These are phyloP conservation scores for Warburgia ugandensis DNA, from an alignment of 164 flowering plant genomes.

Conservation along the genomic window DNA sequence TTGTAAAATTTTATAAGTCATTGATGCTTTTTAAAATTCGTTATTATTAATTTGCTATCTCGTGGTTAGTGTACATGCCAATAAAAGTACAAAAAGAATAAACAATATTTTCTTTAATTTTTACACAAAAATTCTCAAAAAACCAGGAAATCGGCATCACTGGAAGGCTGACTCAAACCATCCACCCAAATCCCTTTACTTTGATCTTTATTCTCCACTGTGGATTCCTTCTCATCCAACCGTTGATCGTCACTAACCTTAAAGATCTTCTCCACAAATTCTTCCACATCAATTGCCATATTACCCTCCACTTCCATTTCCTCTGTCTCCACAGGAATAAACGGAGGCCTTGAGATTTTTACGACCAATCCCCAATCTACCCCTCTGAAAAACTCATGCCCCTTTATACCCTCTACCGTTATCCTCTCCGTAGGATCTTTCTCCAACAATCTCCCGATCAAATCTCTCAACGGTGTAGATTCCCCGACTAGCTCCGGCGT, in stretches of 20 bases:
- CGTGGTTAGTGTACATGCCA: too few species aligned
- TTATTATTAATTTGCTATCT: too few species aligned
- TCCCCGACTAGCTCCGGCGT: constrained; percentile 59
- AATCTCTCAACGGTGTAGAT: constrained; percentile 58
- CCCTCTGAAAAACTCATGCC: constrained; percentile 61
- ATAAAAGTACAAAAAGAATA: too few species aligned
- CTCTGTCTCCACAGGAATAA: constrained; percentile 30
- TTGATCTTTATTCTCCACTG: background rate
- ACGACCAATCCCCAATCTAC: constrained; percentile 51
- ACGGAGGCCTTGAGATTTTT: constrained; percentile 59
- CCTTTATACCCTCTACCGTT: constrained; percentile 44
- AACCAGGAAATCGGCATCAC: constrained; percentile 7
- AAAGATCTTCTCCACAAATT: constrained; percentile 36
- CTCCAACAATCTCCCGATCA: constrained; percentile 54
- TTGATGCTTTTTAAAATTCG: too few species aligned
- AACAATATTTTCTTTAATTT: too few species aligned
- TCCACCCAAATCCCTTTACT: constrained; percentile 13
- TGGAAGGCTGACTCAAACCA: constrained; percentile 3
- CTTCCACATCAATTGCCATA: constrained; percentile 49
- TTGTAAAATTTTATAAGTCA: too few species aligned
- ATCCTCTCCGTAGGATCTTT: constrained; percentile 63
- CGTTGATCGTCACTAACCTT: constrained; percentile 6
- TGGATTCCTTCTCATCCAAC: background rate
- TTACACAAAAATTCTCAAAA: constrained; percentile 11
- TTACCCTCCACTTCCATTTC: constrained; percentile 21